Base-by-base conservation (phyloP, 345 rosid species). In the Corymbia maculata region DNA sequence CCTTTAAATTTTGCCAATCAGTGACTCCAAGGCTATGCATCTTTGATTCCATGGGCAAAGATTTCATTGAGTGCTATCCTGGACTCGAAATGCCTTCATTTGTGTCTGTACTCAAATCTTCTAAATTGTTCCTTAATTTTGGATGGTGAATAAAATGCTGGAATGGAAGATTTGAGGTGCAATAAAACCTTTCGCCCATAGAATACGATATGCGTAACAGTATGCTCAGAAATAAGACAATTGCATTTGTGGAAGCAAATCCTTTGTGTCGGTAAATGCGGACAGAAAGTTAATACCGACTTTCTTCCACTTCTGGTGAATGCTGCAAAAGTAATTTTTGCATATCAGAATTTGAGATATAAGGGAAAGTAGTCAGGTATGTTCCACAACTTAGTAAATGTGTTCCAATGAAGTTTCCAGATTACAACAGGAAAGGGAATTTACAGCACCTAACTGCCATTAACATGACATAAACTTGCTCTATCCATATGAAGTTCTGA, bases 61-160 rank as follows among this genome's bases (percentile, higher is more conserved):
- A 59, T 59, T 26, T 59, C 7, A 0, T 59, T 0, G 0, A 11
- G 68, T 26, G 68, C 68, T 26, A 59, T 26, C 68, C 7, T 26
- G 30, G n/a, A 26, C 7, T 7, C 0, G 28, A 55, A 55, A 55
- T 9, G 28, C 61, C 61, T 55, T 55, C 28, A 55, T 2, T 22
- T 55, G 61, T 55, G 28, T 55, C 12, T 55, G 12, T 55, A 55
- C 61, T 55, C 61, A 55, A 55, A 4, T 2, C 28, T 0, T 21
- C 61, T 22, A 55, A 55, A 55, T 26, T 26, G 0, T 2, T 55
- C 28, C 61, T 55, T 22, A 59, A 26, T 59, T 30, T 59, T 26
- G 66, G 66, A 59, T 59, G 30, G 15, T 26, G 66, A 3, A 3
- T 59, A 59, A 12, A 59, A 26, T 59, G 30, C 66, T 3, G 3